Percentiles rank a stretch among this genome's conserved stretches.
Evolutionary conservation across 2,329 filamentous ascomycete genomes (phyloP).

Genomic region (Cytospora mali): DNA sequence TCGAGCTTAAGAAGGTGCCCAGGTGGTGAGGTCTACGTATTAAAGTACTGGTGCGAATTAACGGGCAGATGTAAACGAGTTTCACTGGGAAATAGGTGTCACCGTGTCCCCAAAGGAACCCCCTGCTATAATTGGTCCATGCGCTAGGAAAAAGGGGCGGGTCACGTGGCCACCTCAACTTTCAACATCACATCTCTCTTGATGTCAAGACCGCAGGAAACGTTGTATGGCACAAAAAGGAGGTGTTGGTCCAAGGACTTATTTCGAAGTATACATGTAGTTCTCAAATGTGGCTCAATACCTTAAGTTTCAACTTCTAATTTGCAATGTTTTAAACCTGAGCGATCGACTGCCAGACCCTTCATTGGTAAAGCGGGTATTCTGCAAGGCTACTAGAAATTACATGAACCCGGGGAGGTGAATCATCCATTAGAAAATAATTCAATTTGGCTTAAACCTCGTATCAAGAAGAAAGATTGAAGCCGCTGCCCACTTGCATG

Average conservation of each 20-base stretch:
- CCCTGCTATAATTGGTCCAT: constrained; percentile 10
- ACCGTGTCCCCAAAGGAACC: background rate
- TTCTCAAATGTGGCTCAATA: too few relatives aligned
- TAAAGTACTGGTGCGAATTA: too few relatives aligned
- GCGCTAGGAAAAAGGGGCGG: constrained; percentile 12
- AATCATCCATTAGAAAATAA: background rate
- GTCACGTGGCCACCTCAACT: constrained; percentile 24
- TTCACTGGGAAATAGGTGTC: background rate
- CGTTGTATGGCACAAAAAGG: background rate
- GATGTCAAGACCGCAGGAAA: background rate
- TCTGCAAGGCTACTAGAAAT: background rate
- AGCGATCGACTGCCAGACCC: background rate
- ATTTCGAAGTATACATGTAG: background rate
- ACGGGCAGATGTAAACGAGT: too few relatives aligned
- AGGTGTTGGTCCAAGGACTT: background rate
- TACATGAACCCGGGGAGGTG: background rate
- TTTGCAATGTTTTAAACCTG: background rate
- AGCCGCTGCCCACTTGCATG: too few relatives aligned
- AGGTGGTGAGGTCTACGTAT: background rate
- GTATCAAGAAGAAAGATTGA: too few relatives aligned
- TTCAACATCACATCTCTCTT: constrained; percentile 3
- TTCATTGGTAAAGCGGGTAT: background rate
- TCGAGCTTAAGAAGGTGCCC: background rate
- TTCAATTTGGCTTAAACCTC: too few relatives aligned
- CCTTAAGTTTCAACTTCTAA: too few relatives aligned